Evolutionary conservation across 371 early-diverging fungal genomes (phyloP), one percentile per base, ranked within the genome.

Genomic region (Neoconidiobolus thromboides): DNA sequence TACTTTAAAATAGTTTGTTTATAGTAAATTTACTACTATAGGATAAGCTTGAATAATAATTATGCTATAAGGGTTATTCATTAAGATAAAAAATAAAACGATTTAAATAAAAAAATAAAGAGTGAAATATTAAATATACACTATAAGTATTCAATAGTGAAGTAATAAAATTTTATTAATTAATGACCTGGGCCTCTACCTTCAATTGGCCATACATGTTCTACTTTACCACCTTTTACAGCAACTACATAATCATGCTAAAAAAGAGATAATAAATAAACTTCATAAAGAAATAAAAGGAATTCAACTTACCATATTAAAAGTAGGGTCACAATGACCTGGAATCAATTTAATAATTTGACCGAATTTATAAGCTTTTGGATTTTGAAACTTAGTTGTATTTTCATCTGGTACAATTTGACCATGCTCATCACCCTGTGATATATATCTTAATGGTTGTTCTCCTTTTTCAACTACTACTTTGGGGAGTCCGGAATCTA

Each of bases 311-410:
- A 40, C 43, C 57, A 57, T 57, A 46, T 57, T 57, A 15, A 57
- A 38, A 57, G 57, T 57, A 48, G 57, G 57, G 36, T 57, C 57
- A 15, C 57, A 57, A 26, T 57, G 57, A 3, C 57, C 57, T 6
- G 57, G 57, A 3, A 57, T 38, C 4, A 57, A 38, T 37, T 43
- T 57, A 5, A 57, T 43, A 6, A 57, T 57, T 36, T 57, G 9
- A 37, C 43, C 43, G 2, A 57, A n/a, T 36, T 57, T 43, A 9
- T 46, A 42, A n/a, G 15, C 38, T 1, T 54, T 43, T 3, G 42
- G 39, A n/a, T 57, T 46, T 42, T 10, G 36, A 26, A 48, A 44
- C 6, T 26, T 2, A 10, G 36, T 15, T 2, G 36, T 10, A 46
- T 42, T 47, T 4, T 57, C 47, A 38, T 37, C 40, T 12, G 57